phyloP scores from a whole-genome alignment of 2,329 filamentous ascomycete genomes.

The Corynespora cassiicola region DNA sequence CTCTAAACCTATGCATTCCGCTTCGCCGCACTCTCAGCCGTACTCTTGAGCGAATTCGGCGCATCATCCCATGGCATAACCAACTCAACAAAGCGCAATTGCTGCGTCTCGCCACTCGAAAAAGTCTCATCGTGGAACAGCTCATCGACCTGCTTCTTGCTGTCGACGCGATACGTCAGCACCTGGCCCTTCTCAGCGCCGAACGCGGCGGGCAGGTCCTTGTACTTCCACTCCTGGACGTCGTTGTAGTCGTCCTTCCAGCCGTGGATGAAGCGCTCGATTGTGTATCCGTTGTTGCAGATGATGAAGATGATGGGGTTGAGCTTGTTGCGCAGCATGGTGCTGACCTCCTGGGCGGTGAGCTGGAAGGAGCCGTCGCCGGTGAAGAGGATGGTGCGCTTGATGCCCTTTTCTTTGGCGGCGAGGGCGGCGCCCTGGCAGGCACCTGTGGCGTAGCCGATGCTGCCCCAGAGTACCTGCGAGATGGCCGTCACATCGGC shows the following conservation, averaged over 20 bases:
- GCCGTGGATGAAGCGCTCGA: slow-evolving; percentile 87
- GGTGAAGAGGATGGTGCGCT: slow-evolving; percentile 82
- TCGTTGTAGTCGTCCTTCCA: slow-evolving; percentile 84
- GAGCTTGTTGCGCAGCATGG: slow-evolving; percentile 78
- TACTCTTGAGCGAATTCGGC: slow-evolving; percentile 71
- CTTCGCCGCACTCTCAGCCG: slow-evolving; percentile 73
- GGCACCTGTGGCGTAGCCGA: slow-evolving; percentile 69
- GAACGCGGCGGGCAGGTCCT: slow-evolving; percentile 71
- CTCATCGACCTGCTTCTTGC: slow-evolving; percentile 70
- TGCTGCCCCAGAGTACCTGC: slow-evolving; percentile 76
- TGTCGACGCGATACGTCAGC: slow-evolving; percentile 72
- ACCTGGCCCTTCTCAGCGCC: slow-evolving; percentile 65
- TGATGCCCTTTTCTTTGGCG: slow-evolving; percentile 66
- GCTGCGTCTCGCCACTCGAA: slow-evolving; percentile 40
- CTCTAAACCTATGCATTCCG: slow-evolving; percentile 59
- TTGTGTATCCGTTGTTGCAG: slow-evolving; percentile 88
- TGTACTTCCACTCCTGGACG: slow-evolving; percentile 76
- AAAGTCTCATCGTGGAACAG: slow-evolving; percentile 72
- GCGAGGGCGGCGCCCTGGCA: slow-evolving; percentile 76
- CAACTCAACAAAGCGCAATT: slow-evolving; percentile 77
- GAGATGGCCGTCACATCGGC: slow-evolving; percentile 78
- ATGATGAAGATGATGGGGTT: slow-evolving; percentile 85
- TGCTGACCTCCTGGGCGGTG: slow-evolving; percentile 82
- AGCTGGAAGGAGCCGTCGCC: slow-evolving; percentile 88
- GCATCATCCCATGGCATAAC: slow-evolving; percentile 83